Percentiles rank a stretch among this genome's conserved stretches.
Conservation (phyloP, 2,329 filamentous ascomycete genomes). For the Xylariaceae sp. region DNA sequence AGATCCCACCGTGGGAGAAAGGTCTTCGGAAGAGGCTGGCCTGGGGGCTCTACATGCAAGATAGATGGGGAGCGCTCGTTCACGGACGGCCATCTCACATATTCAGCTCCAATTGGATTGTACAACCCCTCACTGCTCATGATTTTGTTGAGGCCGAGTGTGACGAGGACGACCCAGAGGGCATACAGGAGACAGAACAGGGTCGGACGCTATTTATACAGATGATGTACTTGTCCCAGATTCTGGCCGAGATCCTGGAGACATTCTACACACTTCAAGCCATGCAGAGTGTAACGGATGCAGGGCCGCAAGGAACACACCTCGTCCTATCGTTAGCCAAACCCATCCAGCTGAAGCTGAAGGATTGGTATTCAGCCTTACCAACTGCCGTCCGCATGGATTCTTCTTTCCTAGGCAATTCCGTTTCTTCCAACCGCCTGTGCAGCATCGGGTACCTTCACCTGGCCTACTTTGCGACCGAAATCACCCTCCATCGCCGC, state of each 20-base stretch:
- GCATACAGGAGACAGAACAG: slow-evolving; percentile 61
- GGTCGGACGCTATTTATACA: slow-evolving; percentile 69
- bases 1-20: slow-evolving; percentile 83
- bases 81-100: slow-evolving; percentile 69
- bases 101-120: slow-evolving; percentile 59
- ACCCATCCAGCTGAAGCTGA: slow-evolving; percentile 75
- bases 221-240: slow-evolving; percentile 70
- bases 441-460: slow-evolving; percentile 74
- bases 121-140: slow-evolving; percentile 50
- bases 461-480: slow-evolving; percentile 86
- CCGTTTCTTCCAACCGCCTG: slow-evolving; percentile 42
- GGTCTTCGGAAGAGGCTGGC: slow-evolving; percentile 79
- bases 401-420: slow-evolving; percentile 43
- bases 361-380: slow-evolving; percentile 75
- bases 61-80: slow-evolving; percentile 76
- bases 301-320: slow-evolving; percentile 66
- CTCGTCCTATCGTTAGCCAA: slow-evolving; percentile 72
- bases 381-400: slow-evolving; percentile 64
- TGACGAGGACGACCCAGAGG: slow-evolving; percentile 57
- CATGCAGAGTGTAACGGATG: slow-evolving; percentile 63
- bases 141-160: slow-evolving; percentile 65
- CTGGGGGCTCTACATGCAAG: slow-evolving; percentile 92
- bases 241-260: slow-evolving; percentile 75
- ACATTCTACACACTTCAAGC: slow-evolving; percentile 78
- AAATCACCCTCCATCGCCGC: slow-evolving; percentile 87